Evolutionary conservation across 306 rosid genomes (phyloP).

Genomic region (Cucurbita argyrosperma): DNA sequence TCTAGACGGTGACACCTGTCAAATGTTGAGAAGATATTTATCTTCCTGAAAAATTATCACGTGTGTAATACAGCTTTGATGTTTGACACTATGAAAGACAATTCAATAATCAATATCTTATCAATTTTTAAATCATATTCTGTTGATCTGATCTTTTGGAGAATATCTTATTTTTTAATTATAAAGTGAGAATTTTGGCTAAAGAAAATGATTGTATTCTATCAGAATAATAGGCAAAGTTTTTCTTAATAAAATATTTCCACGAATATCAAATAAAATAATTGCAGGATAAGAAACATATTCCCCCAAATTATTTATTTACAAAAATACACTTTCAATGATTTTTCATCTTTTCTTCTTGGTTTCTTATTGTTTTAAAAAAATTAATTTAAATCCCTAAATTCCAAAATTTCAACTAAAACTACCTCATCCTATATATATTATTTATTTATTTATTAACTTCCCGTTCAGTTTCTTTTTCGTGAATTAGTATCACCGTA

Average conservation of each 20-base stretch:
- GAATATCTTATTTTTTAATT: no score
- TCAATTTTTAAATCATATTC: no score
- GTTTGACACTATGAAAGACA: background rate
- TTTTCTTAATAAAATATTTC: no score
- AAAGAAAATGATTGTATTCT: background rate
- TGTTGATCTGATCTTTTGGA: background rate
- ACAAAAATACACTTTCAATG: background rate
- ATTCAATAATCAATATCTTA: no score
- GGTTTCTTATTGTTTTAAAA: no score
- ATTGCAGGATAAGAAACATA: no score
- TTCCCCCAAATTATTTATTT: no score
- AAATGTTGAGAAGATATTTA: background rate
- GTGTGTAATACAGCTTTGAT: background rate
- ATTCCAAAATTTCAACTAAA: no score
- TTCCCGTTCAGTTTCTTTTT: background rate
- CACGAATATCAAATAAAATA: no score
- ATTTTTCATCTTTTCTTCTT: no score
- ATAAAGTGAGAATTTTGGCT: background rate
- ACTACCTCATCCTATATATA: background rate
- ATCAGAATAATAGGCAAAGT: background rate
- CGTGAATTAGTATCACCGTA: background rate
- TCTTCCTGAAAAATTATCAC: background rate
- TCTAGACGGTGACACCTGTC: background rate
- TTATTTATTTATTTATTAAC: background rate
- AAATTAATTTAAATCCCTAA: no score